phyloP scores from a whole-genome alignment of 2,329 filamentous ascomycete genomes.

The Coniochaeta sp. region DNA sequence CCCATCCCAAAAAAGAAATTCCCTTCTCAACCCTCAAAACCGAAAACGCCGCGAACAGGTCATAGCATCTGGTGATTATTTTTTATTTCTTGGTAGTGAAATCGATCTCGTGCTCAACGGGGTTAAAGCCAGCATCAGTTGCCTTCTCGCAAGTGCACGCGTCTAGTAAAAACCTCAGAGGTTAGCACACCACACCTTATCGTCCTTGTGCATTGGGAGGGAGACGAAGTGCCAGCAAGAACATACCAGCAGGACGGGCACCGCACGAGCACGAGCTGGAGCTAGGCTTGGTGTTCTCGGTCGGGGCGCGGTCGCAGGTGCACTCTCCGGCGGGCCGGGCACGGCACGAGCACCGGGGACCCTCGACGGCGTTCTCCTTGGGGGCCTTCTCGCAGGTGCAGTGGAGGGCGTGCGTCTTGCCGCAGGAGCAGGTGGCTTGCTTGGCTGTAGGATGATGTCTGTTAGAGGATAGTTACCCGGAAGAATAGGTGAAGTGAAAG shows the following conservation, averaged over 20 bases:
- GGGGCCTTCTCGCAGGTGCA: constrained; percentile 76
- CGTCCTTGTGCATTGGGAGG: too few relatives aligned
- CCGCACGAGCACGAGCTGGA: constrained; percentile 68
- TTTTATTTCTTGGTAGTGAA: constrained; percentile 66
- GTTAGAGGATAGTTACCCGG: background rate
- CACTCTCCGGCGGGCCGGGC: constrained; percentile 72
- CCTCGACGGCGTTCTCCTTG: constrained; percentile 65
- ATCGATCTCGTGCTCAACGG: constrained; percentile 56
- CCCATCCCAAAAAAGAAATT: background rate
- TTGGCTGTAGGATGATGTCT: constrained; percentile 33
- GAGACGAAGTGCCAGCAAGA: too few relatives aligned
- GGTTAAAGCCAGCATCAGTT: constrained; percentile 51
- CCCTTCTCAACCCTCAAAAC: background rate
- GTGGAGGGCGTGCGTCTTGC: constrained; percentile 76
- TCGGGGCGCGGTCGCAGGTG: constrained; percentile 65
- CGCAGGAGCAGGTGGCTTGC: constrained; percentile 77
- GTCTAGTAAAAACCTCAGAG: constrained; percentile 29
- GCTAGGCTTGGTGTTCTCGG: constrained; percentile 57
- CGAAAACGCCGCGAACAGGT: background rate
- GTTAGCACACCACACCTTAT: background rate
- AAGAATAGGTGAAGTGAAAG: background rate
- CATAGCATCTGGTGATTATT: constrained; percentile 8
- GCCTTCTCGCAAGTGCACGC: constrained; percentile 81
- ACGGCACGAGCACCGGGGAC: constrained; percentile 76
- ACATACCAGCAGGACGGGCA: constrained; percentile 60